Percentiles rank a stretch among this genome's conserved stretches.
These are phyloP conservation scores for Clavaria fumosa DNA, from an alignment of 768 basidiomycete species.

Conservation along the genomic window DNA sequence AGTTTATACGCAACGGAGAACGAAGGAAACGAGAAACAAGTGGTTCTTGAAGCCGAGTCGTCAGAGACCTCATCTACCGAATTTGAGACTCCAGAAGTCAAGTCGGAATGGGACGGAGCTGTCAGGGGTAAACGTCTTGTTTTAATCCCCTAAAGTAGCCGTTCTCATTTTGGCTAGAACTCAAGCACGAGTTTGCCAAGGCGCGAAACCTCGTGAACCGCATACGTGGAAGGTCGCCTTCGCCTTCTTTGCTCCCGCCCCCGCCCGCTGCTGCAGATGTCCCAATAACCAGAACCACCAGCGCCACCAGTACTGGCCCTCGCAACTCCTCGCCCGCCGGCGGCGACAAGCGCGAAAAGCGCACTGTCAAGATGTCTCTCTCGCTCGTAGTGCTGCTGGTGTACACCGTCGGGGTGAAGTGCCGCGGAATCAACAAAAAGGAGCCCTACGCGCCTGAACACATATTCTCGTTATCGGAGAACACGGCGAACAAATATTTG, in stretches of 20 bases:
- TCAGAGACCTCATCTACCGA: slow-evolving; percentile 23
- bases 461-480: slow-evolving; percentile 88
- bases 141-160: not conserved
- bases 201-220: slow-evolving; percentile 28
- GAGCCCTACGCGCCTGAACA: slow-evolving; percentile 76
- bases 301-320: slow-evolving; percentile 6
- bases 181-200: slow-evolving; percentile 20
- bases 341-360: too few species aligned
- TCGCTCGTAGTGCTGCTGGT: slow-evolving; percentile 69
- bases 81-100: slow-evolving; percentile 19
- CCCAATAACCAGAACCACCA: not conserved
- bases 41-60: slow-evolving; percentile 16
- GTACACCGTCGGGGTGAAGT: slow-evolving; percentile 94
- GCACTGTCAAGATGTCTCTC: slow-evolving; percentile 59
- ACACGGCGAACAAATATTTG: slow-evolving; percentile 60
- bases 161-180: slow-evolving; percentile 13
- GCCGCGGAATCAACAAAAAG: slow-evolving; percentile 82
- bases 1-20: slow-evolving; percentile 35
- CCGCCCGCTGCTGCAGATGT: not conserved
- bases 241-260: slow-evolving; percentile 8
- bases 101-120: slow-evolving; percentile 15
- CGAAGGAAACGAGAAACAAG: too few species aligned
- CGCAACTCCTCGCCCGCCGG: too few species aligned
- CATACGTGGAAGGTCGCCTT: slow-evolving; percentile 19
- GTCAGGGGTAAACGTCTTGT: slow-evolving; percentile 19